phyloP scores from a whole-genome alignment of 148 eudicot genomes.

The Salicornia ramosissima region DNA sequence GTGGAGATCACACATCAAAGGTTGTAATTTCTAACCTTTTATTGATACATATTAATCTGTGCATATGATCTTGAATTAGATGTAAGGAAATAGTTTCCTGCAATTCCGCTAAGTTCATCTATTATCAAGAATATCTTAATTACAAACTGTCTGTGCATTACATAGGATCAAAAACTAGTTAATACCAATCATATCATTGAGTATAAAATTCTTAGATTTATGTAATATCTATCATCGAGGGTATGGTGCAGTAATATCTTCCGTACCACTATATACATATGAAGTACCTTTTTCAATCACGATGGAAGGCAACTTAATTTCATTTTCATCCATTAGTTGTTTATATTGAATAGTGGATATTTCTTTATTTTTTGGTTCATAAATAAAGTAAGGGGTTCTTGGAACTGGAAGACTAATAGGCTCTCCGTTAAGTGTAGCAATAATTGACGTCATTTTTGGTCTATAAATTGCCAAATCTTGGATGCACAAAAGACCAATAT shows the following conservation, averaged over 20 bases:
- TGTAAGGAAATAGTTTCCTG: too few species aligned
- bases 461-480: conserved; percentile 11
- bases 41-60: too few species aligned
- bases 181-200: too few species aligned
- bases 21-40: too few species aligned
- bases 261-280: not conserved
- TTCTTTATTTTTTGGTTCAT: not conserved
- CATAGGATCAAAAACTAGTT: too few species aligned
- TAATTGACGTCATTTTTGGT: conserved; percentile 11
- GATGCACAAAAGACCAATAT: conserved; percentile 16
- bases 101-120: too few species aligned
- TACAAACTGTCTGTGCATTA: too few species aligned
- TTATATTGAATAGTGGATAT: not conserved
- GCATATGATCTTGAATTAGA: too few species aligned
- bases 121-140: too few species aligned
- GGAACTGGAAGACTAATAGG: conserved; percentile 14
- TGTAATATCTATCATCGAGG: not conserved
- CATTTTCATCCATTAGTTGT: not conserved
- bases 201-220: too few species aligned
- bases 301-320: not conserved
- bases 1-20: too few species aligned
- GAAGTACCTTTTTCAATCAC: not conserved
- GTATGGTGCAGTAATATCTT: not conserved
- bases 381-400: conserved; percentile 1
- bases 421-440: conserved; percentile 14